Evolutionary conservation across 1,284 basidiomycete genomes (phyloP).

Genomic region (Cystobasidiaceae sp.): DNA sequence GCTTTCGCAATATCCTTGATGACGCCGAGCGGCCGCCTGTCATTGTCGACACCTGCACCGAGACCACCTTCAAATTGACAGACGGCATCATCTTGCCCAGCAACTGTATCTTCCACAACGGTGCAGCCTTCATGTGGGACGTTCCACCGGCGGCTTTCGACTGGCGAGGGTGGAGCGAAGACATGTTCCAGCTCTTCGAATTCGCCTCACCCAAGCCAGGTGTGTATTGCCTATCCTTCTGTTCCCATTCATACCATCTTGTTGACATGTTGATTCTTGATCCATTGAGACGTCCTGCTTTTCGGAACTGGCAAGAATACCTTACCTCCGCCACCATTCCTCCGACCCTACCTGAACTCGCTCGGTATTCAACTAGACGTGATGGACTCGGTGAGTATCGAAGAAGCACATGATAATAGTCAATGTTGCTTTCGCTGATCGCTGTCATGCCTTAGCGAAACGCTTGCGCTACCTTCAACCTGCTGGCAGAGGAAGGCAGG

Average conservation of each 20-base stretch:
- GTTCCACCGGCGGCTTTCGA: constrained; percentile 59
- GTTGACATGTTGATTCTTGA: neutral
- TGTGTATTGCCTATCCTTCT: constrained; percentile 47
- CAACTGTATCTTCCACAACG: constrained; percentile 76
- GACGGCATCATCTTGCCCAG: constrained; percentile 68
- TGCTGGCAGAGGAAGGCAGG: constrained; percentile 84
- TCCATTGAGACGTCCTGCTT: constrained; percentile 73
- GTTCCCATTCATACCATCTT: neutral
- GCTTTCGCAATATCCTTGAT: constrained; percentile 39
- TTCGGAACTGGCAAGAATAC: constrained; percentile 77
- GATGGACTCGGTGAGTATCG: constrained; percentile 76
- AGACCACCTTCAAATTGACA: constrained; percentile 46
- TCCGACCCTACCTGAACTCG: constrained; percentile 65
- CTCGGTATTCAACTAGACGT: constrained; percentile 85
- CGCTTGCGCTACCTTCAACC: constrained; percentile 89
- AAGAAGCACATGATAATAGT: neutral
- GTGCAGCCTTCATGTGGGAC: constrained; percentile 85
- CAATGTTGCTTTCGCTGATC: neutral
- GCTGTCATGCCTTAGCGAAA: constrained; percentile 65
- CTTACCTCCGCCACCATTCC: constrained; percentile 62
- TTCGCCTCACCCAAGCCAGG: constrained; percentile 77
- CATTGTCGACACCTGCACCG: constrained; percentile 36
- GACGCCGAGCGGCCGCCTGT: constrained; percentile 33
- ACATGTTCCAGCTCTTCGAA: constrained; percentile 74
- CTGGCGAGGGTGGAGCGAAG: constrained; percentile 59